Base-by-base conservation (phyloP, 768 basidiomycete species). In the Agrocybe praecox region DNA sequence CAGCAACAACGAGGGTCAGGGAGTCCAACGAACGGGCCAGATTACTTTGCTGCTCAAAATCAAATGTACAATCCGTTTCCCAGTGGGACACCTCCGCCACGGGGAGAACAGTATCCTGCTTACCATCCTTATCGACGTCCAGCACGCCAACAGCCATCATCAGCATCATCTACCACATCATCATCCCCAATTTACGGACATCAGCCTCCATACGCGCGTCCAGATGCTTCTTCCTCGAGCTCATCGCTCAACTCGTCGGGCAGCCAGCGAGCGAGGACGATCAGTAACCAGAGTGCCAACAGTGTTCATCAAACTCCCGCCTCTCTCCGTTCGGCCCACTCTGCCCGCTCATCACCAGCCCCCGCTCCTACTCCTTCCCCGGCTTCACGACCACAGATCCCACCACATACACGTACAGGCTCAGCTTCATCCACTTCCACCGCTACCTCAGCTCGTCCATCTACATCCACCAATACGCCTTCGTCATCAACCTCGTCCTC, bases 41-140 rank as follows among this genome's bases (percentile, higher is more conserved):
- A 88, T 47, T 88, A 82, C 72, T 88, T 83, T 63, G 69, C 78
- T 63, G 69, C 78, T n/a, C 84, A 80, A 62, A 76, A 75, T 67
- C 84, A 81, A 59, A 73, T 68, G 49, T 90, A 87, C 71, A 85
- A 77, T 68, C 81, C 84, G 8, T 90, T 89, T 59, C 86, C 87
- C 9, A 87, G 82, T 65, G 82, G 85, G 47, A 89, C 89, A 3
- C 86, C 89, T 3, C 87, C 89, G 26, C 84, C 85, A 0, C 85
- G 83, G 52, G 77, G 76, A 61, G 73, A 74, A 56, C 80, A 78
- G 55, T 76, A 76, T 65, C 77, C 77, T 33, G 90, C 89, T 23
- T 93, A 86, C 68, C 90, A 92, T 69, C 91, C 91, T 53, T 92
- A 92, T 78, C 88, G 90, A 54, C 83, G 90, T 14, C 89, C 90